Base-by-base conservation (phyloP, 2,329 filamentous ascomycete genomes). In the Fusarium setosum region DNA sequence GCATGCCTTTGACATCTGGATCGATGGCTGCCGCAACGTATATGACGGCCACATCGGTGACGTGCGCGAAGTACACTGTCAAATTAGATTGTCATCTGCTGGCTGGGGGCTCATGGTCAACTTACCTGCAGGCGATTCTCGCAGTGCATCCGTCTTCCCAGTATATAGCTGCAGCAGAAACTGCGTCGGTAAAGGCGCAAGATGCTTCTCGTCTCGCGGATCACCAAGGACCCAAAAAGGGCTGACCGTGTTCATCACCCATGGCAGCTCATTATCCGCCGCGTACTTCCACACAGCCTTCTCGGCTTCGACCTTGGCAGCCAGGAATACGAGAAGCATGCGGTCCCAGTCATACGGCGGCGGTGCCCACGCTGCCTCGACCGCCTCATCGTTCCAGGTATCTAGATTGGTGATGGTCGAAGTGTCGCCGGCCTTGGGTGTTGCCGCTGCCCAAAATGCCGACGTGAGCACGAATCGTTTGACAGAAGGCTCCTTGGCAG, bases 51-150 rank as follows among this genome's bases (percentile, higher is more conserved):
- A 44, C 68, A 0, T 71, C 68, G 1, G 57, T 68, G 12, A 71
- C 63, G 6, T 71, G 68, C 1, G 68, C 55, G 9, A 63, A 69
- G 4, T 71, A 71, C 3, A 69, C 68, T 71, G 26, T 34, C 11
- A 34, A 26, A 21, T 47, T 21, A 17, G 29, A n/a, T 17, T 21
- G n/a, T 15, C 32, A 31, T 23, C 20, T 13, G 31, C 31, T 6
- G 15, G 13, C 13, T 12, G 8, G 9, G 44, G 6, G 13, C 15
- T n/a, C 18, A 11, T n/a, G 18, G 7, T 12, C 29, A 12, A 21
- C 44, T n/a, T 34, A 47, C 44, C 29, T 10, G 29, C 44, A 20
- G 44, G n/a, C 7, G 29, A 32, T 17, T 47, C 44, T 23, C 15
- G 29, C 29, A 47, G n/a, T 7, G 44, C 44, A 11, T 47, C 26